phyloP scores from a whole-genome alignment of 2,329 filamentous ascomycete species.

The Diaporthe capsici region DNA sequence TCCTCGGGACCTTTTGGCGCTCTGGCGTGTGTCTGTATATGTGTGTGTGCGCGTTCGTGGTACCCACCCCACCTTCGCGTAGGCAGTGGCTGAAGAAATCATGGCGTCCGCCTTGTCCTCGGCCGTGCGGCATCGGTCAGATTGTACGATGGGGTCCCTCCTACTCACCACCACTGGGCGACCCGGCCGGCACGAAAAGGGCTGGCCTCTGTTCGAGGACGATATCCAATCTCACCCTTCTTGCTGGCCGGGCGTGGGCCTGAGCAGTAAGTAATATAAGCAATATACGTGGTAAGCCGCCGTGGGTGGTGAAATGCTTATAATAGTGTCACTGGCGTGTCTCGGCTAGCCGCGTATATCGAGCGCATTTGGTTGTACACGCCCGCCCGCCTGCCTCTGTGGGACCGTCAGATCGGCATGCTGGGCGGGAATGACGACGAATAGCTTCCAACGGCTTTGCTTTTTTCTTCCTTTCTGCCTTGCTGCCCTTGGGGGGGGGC shows the following conservation, averaged over 20 bases:
- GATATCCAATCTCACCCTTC: background rate
- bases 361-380: background rate
- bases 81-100: background rate
- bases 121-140: slow-evolving; percentile 16
- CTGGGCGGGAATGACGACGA: slow-evolving; percentile 15
- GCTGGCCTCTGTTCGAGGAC: background rate
- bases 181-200: background rate
- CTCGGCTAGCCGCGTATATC: slow-evolving; percentile 23
- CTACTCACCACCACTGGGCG: too few species aligned
- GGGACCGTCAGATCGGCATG: slow-evolving; percentile 8
- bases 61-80: background rate
- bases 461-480: background rate
- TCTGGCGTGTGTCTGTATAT: background rate
- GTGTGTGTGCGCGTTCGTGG: background rate
- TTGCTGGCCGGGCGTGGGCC: background rate
- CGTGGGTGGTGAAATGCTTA: background rate
- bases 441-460: slow-evolving; percentile 19
- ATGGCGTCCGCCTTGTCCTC: slow-evolving; percentile 9
- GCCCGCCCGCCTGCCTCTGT: background rate
- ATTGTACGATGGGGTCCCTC: background rate
- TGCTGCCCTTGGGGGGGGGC: background rate
- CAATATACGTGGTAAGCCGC: background rate
- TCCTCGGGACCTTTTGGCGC: background rate
- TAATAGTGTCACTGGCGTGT: slow-evolving; percentile 9
- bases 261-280: background rate